These are phyloP conservation scores for Wickerhamiella hasegawae DNA, from an alignment of 805 yeast genomes.

Conservation along the genomic window DNA sequence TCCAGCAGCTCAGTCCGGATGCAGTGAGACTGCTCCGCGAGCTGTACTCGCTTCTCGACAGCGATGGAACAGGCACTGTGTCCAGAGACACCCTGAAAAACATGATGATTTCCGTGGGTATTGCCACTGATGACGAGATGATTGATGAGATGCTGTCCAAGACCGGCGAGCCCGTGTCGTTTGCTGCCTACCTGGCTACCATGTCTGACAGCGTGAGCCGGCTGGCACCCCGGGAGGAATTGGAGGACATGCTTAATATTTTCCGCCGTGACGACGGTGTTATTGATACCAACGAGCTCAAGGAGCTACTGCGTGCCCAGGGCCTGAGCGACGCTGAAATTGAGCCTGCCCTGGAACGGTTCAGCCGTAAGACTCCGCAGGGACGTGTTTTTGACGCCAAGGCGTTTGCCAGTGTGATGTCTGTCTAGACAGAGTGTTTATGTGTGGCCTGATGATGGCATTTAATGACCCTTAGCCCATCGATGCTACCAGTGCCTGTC, in stretches of 20 bases:
- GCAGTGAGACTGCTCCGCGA: constrained; percentile 16
- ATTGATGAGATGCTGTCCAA: constrained; percentile 14
- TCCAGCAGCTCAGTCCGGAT: constrained; percentile 12
- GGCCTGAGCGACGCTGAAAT: constrained; percentile 12
- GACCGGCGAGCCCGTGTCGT: constrained; percentile 15
- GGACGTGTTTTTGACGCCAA: constrained; percentile 12
- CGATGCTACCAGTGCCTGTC: no score
- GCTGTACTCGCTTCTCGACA: constrained; percentile 14
- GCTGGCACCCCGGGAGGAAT: constrained; percentile 13
- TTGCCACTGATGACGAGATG: constrained; percentile 6
- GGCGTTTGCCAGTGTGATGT: constrained; percentile 6
- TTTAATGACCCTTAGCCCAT: no score
- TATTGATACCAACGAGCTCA: constrained; percentile 10
- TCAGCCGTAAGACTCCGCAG: constrained; percentile 9
- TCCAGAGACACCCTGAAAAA: constrained; percentile 10
- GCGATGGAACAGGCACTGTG: constrained; percentile 14
- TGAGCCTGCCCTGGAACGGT: constrained; percentile 8
- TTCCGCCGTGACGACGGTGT: constrained; percentile 10
- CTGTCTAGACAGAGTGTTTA: no score
- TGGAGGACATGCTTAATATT: constrained; percentile 13
- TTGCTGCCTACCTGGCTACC: constrained; percentile 14
- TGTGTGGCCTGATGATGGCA: no score
- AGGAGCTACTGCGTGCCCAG: constrained; percentile 8
- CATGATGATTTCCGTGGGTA: constrained; percentile 14
- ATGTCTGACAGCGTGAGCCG: constrained; percentile 14